A percentile compares a stretch with the other conserved stretches of the same genome.
phyloP scores from a whole-genome alignment of 192 early-diverging fungal species.

The Jimgerdemannia lactiflua region DNA sequence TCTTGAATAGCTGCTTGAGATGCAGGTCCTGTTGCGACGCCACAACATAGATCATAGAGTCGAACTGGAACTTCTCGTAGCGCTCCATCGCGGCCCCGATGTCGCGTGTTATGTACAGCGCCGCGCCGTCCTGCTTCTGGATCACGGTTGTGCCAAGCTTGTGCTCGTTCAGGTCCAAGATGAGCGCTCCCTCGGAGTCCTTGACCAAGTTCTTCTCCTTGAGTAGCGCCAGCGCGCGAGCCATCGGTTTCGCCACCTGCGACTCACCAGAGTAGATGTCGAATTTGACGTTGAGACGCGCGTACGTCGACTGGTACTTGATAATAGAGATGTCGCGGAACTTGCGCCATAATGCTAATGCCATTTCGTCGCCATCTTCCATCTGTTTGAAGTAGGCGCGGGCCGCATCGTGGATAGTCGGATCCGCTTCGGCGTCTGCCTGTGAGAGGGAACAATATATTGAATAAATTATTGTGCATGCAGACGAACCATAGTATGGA shows the following conservation, averaged over 20 bases:
- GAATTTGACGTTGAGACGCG: constrained; percentile 87
- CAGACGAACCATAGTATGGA: constrained; percentile 55
- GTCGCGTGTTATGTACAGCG: constrained; percentile 94
- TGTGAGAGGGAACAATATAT: constrained; percentile 32
- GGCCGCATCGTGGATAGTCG: constrained; percentile 75
- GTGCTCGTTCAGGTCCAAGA: constrained; percentile 79
- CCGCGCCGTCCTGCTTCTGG: constrained; percentile 87
- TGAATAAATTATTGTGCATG: constrained; percentile 47
- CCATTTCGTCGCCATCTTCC: constrained; percentile 88
- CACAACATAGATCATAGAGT: constrained; percentile 92
- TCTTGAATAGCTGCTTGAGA: constrained; percentile 94
- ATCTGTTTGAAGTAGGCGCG: constrained; percentile 91
- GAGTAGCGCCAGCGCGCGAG: constrained; percentile 67
- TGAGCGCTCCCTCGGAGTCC: constrained; percentile 79
- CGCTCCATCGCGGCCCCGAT: constrained; percentile 95
- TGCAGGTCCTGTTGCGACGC: constrained; percentile 89
- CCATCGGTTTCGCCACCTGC: constrained; percentile 76
- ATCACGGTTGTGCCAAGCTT: constrained; percentile 85
- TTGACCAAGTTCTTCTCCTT: constrained; percentile 67
- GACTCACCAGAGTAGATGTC: constrained; percentile 97
- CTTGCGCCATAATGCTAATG: constrained; percentile 79
- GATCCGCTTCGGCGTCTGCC: constrained; percentile 62
- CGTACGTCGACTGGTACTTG: constrained; percentile 91
- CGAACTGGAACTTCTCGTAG: constrained; percentile 83
- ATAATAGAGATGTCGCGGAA: constrained; percentile 89